Evolutionary conservation across 139 green algal species (phyloP), one percentile per base, ranked within the genome.

Genomic region (Chlamydomonas eustigma): DNA sequence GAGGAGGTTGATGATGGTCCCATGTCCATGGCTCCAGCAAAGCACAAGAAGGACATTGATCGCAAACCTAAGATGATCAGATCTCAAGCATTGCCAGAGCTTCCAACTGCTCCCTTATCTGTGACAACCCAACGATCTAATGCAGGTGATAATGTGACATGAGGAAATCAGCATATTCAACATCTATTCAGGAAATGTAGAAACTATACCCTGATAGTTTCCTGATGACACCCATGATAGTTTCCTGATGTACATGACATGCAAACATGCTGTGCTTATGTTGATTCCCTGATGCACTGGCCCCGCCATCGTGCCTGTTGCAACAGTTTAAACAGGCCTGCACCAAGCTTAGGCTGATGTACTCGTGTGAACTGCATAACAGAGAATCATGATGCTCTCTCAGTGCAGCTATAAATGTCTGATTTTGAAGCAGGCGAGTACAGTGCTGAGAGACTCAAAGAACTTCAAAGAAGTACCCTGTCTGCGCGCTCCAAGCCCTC

Each of bases 1-100:
- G 82, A 87, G 30, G 82, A 84, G 50, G 74, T 71, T 44, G 81
- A 86, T 3, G 64, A 73, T 5, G 37, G 33, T 4, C 35, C 31
- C 2, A 37, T 65, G 39, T 35, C 39, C n/a, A 66, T 50, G 22
- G 31, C 35, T 3, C 33, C 33, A 63, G 35, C 71, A 30, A 76
- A 76, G 32, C 32, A 65, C 39, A 69, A 35, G 37, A 70, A 51
- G 2, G 4, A 68, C 44, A 4, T 32, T 4, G 6, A 76, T 3
- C 38, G 44, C 38, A 63, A 51, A 3, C 34, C 71, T 3, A 74
- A 74, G 68, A 65, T 64, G 34, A 68, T 64, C 28, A 70, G 73
- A 25, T 6, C 44, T 50, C 25, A 58, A 58, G 44, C 12, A 18
- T 18, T 58, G 44, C 44, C 44, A 58, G 44, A 58, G 12, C 44